Conservation (phyloP, 2,329 filamentous ascomycete genomes). For the Aspergillus latus region DNA sequence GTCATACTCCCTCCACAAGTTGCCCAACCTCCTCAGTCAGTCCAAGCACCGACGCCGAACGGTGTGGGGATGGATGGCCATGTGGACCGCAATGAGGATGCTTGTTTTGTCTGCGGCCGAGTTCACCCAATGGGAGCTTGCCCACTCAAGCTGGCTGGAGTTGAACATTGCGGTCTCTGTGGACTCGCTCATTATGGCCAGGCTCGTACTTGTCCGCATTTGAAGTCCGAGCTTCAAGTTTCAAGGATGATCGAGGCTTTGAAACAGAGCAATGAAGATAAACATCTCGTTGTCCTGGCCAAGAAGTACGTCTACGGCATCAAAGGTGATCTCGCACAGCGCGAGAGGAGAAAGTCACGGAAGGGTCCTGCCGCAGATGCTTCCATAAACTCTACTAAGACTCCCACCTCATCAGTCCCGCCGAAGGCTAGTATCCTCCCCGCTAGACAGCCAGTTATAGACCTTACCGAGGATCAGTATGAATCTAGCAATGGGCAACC, state of each 20-base stretch:
- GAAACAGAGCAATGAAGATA: slow-evolving; percentile 57
- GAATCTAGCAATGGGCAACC: neutral
- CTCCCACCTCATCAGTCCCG: neutral
- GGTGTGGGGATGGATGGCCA: slow-evolving; percentile 22
- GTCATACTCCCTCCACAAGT: slow-evolving; percentile 18
- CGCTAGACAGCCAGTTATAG: slow-evolving; percentile 5
- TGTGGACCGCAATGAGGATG: slow-evolving; percentile 8
- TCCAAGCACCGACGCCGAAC: slow-evolving; percentile 12
- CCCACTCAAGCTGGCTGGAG: slow-evolving; percentile 58
- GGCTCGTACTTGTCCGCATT: slow-evolving; percentile 59
- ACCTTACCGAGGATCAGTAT: slow-evolving; percentile 6
- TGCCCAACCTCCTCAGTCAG: slow-evolving; percentile 8
- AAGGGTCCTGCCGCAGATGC: slow-evolving; percentile 13
- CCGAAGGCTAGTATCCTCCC: neutral
- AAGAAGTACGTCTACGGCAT: slow-evolving; percentile 58
- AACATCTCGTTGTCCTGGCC: slow-evolving; percentile 54
- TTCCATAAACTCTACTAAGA: neutral
- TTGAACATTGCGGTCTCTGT: slow-evolving; percentile 64
- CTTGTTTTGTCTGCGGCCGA: slow-evolving; percentile 56
- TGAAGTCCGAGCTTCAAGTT: slow-evolving; percentile 63
- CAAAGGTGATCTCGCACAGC: slow-evolving; percentile 55
- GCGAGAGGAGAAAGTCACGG: slow-evolving; percentile 43
- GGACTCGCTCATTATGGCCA: slow-evolving; percentile 62
- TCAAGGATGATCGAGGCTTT: slow-evolving; percentile 64
- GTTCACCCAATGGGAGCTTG: slow-evolving; percentile 60